Evolutionary conservation across 768 basidiomycete species (phyloP), one percentile per base, ranked within the genome.

Genomic region (Tulasnella sp.): DNA sequence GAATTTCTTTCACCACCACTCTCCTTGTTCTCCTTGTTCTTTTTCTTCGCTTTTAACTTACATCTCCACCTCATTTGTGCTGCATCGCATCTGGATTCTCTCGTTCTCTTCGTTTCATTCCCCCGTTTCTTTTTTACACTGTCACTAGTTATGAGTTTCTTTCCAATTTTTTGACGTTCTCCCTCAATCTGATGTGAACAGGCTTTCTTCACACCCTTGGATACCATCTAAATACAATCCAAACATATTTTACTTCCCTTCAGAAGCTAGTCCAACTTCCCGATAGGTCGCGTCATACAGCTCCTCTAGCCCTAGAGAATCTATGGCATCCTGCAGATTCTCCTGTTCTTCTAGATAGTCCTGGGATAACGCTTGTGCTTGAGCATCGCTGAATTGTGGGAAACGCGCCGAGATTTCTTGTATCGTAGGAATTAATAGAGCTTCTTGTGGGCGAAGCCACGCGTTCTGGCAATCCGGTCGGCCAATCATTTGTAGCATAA

Each of bases 1-100:
- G 84, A 87, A 94, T 82, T 74, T 89, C 92, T 94, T 82, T 90
- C 90, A 57, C 89, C 91, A 79, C 39, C 40, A 39, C 55, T 77
- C 85, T 94, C 83, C 46, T 42, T 32, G 70, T 69, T 77, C 85
- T 94, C 83, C 46, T 42, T 32, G 70, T 69, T 46, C 32, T 29
- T 48, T 74, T 73, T 37, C 29, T 26, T 42, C 11, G 32, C 1
- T 5, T 74, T 74, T 75, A 39, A 48, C 67, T 39, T 73, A 48
- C 78, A 42, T 42, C 70, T 70, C 35, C 73, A 55, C 57, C 71
- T 72, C 71, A 72, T 37, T 72, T 75, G 37, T 48, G 46, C 32
- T 44, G 55, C 44, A 61, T 75, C 48, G 74, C 74, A 51, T 75
- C 23, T 32, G 44, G 74, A 48, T 61, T 26, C 74, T 51, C 46